Evolutionary conservation across 371 early-diverging fungal species (phyloP).

Genomic region (Rhizopus sp.): DNA sequence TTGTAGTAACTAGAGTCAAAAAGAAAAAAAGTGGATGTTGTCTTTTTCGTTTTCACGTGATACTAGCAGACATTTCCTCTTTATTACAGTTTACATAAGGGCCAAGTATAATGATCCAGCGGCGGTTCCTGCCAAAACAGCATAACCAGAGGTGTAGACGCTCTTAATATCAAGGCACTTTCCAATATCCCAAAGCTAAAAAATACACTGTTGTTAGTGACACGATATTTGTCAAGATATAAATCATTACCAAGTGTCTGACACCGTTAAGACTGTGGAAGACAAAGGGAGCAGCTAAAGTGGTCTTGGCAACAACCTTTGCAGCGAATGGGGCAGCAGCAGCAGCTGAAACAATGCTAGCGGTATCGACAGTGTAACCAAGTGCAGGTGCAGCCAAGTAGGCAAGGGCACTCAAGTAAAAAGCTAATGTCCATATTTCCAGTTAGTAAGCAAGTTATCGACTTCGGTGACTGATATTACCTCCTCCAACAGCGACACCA

Average conservation of each 20-base stretch:
- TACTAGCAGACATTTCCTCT: background rate
- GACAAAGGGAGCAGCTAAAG: slow-evolving; percentile 72
- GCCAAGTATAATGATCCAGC: slow-evolving; percentile 61
- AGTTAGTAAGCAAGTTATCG: background rate
- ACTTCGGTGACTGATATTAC: slow-evolving; percentile 48
- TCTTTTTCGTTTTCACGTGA: slow-evolving; percentile 2
- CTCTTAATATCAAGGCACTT: slow-evolving; percentile 69
- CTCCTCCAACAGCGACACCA: slow-evolving; percentile 74
- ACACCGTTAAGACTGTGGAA: slow-evolving; percentile 90
- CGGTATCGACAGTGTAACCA: slow-evolving; percentile 64
- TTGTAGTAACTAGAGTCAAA: too few species aligned
- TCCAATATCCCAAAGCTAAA: slow-evolving; percentile 83
- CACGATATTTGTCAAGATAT: too few species aligned
- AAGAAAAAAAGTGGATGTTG: background rate
- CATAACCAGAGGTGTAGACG: slow-evolving; percentile 84
- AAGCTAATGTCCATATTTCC: slow-evolving; percentile 36
- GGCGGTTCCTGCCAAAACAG: slow-evolving; percentile 69
- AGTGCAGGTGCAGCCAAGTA: slow-evolving; percentile 60
- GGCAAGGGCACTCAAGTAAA: slow-evolving; percentile 70
- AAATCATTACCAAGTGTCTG: slow-evolving; percentile 73
- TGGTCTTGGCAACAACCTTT: slow-evolving; percentile 44
- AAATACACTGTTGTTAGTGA: background rate
- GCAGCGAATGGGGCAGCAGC: slow-evolving; percentile 49
- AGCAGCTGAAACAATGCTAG: slow-evolving; percentile 55
- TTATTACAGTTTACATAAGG: slow-evolving; percentile 45